Evolutionary conservation across 305 asterid genomes (phyloP), one percentile per base, ranked within the genome.

Genomic region (Coffea humblotiana): DNA sequence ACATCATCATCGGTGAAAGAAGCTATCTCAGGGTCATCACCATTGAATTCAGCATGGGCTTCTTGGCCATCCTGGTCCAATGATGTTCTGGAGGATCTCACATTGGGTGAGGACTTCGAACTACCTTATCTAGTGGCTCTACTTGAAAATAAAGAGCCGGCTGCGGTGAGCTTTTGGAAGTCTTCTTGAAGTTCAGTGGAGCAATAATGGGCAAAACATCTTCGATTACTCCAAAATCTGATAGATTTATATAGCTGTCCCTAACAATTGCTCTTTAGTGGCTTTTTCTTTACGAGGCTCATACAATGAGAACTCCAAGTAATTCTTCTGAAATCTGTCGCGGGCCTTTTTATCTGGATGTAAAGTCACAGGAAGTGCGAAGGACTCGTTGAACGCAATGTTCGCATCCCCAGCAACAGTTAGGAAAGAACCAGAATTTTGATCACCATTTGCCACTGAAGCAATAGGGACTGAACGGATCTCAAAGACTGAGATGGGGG

Each of bases 221-320:
- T 49, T 91, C 91, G 29, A 87, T 73, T 12, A 89, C 61, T 81
- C 96, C 97, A 82, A 87, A 90, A 60, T 92, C 99, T 3, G 98
- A 93, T 76, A 95, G 90, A 83, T 95, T 91, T 8, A 95, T 0
- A 74, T 63, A 48, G 96, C 92, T 65, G 97, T 88, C 67, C 93
- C 99, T 71, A 95, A 73, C 65, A 92, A 87, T 52, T 89, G 89
- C 23, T 88, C 93, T 86, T 85, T 90, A 48, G 80, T 77, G 21
- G 90, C 85, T 85, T 89, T 93, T 72, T 92, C 98, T 83, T 83
- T 91, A 51, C 97, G 92, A 69, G 97, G 92, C 88, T 91, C 98
- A 8, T 75, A 85, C 78, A 95, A 83, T 80, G 89, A 86, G 75
- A 95, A 91, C 82, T 93, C 96, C 79, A 95, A 78, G 72, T 83